Evolutionary conservation across 23 red algal species (phyloP).

Genomic region (Gracilaria caudata): DNA sequence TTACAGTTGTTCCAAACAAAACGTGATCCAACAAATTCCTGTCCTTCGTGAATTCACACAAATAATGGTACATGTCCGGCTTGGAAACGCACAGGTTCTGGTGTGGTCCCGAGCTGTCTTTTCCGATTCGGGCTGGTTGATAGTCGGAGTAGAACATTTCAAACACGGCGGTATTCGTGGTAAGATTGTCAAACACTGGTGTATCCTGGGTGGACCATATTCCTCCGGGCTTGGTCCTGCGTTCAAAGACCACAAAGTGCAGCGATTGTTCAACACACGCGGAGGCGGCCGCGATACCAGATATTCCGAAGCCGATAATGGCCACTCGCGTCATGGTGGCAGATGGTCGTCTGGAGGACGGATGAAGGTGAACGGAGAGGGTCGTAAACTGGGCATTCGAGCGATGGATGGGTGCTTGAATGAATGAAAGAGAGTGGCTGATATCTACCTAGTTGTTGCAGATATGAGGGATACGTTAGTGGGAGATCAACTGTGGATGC

Average conservation of each 20-base stretch:
- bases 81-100: background rate
- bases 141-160: conserved; percentile 18
- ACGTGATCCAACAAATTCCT: background rate
- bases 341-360: no score
- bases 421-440: no score
- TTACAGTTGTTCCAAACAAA: background rate
- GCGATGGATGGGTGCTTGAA: no score
- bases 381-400: no score
- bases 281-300: no score
- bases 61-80: background rate
- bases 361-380: no score
- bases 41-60: background rate
- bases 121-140: background rate
- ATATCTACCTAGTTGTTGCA: no score
- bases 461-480: no score
- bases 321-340: no score
- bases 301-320: no score
- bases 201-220: conserved; percentile 28
- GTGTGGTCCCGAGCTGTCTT: background rate
- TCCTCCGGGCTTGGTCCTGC: background rate
- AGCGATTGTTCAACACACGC: no score
- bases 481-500: no score
- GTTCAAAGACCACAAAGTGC: conserved; percentile 22
- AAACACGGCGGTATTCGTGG: conserved; percentile 16
- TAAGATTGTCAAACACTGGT: conserved; percentile 36